Evolutionary conservation across 192 early-diverging fungal genomes (phyloP), one percentile per base, ranked within the genome.

Genomic region (Glomus cerebriforme): DNA sequence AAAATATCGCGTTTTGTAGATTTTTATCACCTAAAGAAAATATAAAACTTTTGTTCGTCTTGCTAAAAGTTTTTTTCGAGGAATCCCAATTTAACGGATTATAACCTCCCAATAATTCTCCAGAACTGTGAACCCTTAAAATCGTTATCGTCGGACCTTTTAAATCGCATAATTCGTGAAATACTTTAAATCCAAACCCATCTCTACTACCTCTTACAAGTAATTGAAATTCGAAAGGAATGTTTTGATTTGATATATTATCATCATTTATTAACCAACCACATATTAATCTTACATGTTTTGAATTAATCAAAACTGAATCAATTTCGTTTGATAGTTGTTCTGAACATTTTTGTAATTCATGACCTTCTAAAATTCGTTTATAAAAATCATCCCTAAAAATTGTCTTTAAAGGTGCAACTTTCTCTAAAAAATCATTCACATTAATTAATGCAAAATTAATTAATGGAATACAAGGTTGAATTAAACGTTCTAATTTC

Each of bases 101-200:
- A 63, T 76, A 76, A n/a, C 74, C 74, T n/a, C 74, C 74, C n/a
- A 76, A 34, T 39, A 76, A 62, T n/a, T 26, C 47, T 24, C 29
- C 34, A n/a, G 31, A 62, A 59, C 7, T 22, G 8, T 59, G 26
- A 64, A 64, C 17, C 26, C 29, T 43, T 7, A 63, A 22, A 24
- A 76, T 26, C 31, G 32, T 39, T 35, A 76, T 47, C 7, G 74
- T 76, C 15, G 58, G 10, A 13, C 59, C 74, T 15, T 76, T 76
- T 7, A 13, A 34, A 39, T 39, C 32, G 64, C 74, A 76, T 63
- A 62, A 29, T 39, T 63, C 31, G 32, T 35, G 24, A 76, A 76
- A 76, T 22, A 17, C 22, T 13, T 59, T 34, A 63, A 12, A 19
- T 15, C 17, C 12, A 60, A 76, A 62, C 12, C 74, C 74, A 35